phyloP scores from a whole-genome alignment of 305 asterid genomes.

The Fraxinus platypoda region DNA sequence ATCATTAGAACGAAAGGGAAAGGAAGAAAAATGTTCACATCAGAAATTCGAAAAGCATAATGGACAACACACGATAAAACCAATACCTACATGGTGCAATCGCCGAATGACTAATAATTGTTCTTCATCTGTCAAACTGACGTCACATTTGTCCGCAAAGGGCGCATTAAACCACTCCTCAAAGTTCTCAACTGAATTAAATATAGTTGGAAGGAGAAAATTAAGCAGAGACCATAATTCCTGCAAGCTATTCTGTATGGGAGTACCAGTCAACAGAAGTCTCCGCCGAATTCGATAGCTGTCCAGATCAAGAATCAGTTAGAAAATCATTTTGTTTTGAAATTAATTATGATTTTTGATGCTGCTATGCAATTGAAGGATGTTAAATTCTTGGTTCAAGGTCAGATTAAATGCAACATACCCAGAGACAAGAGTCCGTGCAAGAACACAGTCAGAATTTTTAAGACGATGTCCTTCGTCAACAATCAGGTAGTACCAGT shows the following conservation, averaged over 20 bases:
- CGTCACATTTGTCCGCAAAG: slow-evolving; percentile 89
- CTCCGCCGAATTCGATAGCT: slow-evolving; percentile 89
- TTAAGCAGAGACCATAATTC: slow-evolving; percentile 97
- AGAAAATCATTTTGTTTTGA: slow-evolving; percentile 19
- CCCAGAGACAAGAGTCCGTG: slow-evolving; percentile 89
- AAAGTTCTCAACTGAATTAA: slow-evolving; percentile 85
- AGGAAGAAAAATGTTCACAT: not conserved
- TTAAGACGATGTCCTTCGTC: slow-evolving; percentile 99
- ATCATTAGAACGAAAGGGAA: slow-evolving; percentile 19
- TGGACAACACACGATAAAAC: slow-evolving; percentile 10
- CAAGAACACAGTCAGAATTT: slow-evolving; percentile 91
- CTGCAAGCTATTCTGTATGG: slow-evolving; percentile 96
- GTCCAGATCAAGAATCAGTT: slow-evolving; percentile 39
- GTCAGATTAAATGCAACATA: slow-evolving; percentile 30
- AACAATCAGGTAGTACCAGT: slow-evolving; percentile 91
- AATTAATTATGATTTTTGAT: not conserved
- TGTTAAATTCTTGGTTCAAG: not conserved
- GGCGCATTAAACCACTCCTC: slow-evolving; percentile 99
- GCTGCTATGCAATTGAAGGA: slow-evolving; percentile 11
- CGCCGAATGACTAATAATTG: slow-evolving; percentile 88
- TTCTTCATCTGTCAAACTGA: slow-evolving; percentile 85
- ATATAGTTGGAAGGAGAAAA: slow-evolving; percentile 94
- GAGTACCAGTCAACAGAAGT: slow-evolving; percentile 96
- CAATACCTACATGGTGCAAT: slow-evolving; percentile 79
- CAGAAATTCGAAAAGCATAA: slow-evolving; percentile 9